Evolutionary conservation across 2,329 filamentous ascomycete species (phyloP).

Genomic region (Dryadomyces quercus-mongolicae): DNA sequence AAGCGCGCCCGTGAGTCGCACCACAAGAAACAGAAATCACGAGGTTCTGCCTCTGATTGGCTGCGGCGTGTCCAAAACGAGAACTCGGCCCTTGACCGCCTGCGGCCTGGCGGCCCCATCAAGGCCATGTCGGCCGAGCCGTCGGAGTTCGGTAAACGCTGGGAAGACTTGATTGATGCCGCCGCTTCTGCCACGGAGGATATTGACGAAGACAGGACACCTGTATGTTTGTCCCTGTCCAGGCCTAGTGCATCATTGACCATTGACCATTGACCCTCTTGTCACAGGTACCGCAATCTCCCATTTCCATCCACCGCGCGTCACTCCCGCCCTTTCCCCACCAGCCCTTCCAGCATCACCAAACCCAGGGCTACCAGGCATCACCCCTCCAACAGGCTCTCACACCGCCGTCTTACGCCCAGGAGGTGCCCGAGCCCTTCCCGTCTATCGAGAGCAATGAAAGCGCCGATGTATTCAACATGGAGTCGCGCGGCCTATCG

Average conservation of each 20-base stretch:
- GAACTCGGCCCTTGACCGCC: slow-evolving; percentile 30
- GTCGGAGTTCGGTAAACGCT: slow-evolving; percentile 73
- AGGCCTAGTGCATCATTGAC: neutral
- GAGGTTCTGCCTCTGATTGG: slow-evolving; percentile 57
- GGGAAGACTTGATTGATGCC: slow-evolving; percentile 93
- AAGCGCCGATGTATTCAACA: slow-evolving; percentile 61
- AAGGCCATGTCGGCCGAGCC: slow-evolving; percentile 85
- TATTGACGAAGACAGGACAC: slow-evolving; percentile 80
- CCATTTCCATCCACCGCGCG: slow-evolving; percentile 48
- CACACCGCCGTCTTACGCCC: slow-evolving; percentile 65
- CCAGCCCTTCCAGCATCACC: slow-evolving; percentile 25
- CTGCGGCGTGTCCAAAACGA: slow-evolving; percentile 46
- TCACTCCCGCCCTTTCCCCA: slow-evolving; percentile 50
- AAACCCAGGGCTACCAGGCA: slow-evolving; percentile 55
- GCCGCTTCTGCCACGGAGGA: slow-evolving; percentile 85
- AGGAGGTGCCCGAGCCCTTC: slow-evolving; percentile 64
- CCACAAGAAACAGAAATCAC: slow-evolving; percentile 70
- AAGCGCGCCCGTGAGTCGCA: slow-evolving; percentile 64
- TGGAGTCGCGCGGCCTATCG: slow-evolving; percentile 50
- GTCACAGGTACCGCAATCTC: slow-evolving; percentile 49
- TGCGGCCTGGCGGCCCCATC: slow-evolving; percentile 55
- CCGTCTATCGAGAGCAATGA: slow-evolving; percentile 76
- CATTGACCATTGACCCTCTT: neutral
- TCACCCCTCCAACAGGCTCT: slow-evolving; percentile 84
- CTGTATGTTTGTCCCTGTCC: slow-evolving; percentile 41